These are phyloP conservation scores for Mycena olivaceomarginata DNA, from an alignment of 768 basidiomycete species.

Conservation along the genomic window DNA sequence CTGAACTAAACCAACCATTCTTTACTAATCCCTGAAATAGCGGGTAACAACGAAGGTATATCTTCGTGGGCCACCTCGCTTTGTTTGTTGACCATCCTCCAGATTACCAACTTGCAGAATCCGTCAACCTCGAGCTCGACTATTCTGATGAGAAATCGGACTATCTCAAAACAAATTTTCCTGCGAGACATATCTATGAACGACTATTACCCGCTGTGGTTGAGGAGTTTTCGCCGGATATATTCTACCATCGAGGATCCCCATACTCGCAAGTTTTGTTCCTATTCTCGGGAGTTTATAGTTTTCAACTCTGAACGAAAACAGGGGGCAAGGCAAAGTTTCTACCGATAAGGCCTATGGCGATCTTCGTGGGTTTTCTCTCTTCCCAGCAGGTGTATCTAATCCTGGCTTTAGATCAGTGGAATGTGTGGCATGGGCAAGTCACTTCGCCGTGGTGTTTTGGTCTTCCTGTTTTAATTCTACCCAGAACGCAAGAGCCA, in stretches of 20 bases:
- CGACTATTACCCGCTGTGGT: conserved; percentile 87
- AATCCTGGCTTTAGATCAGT: conserved; percentile 88
- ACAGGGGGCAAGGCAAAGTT: conserved; percentile 81
- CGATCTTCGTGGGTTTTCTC: conserved; percentile 63
- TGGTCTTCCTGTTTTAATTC: no score
- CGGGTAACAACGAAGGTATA: conserved; percentile 88
- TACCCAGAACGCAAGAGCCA: conserved; percentile 79
- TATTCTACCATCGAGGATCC: conserved; percentile 89
- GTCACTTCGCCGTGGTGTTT: no score
- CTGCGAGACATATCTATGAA: conserved; percentile 94
- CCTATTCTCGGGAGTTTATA: neutral
- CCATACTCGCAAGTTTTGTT: conserved; percentile 70
- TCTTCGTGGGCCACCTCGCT: neutral
- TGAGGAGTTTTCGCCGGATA: conserved; percentile 69
- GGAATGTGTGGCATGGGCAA: conserved; percentile 95
- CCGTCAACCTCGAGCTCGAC: conserved; percentile 84
- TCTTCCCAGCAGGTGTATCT: neutral
- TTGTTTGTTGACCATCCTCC: conserved; percentile 21
- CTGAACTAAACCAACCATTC: neutral
- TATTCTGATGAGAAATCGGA: conserved; percentile 91
- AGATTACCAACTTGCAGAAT: conserved; percentile 95
- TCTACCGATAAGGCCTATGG: conserved; percentile 87
- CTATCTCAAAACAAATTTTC: conserved; percentile 91
- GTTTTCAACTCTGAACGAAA: neutral
- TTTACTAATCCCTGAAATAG: conserved; percentile 56